These are phyloP conservation scores for Favolaschia claudopus DNA, from an alignment of 768 basidiomycete genomes.

Conservation along the genomic window DNA sequence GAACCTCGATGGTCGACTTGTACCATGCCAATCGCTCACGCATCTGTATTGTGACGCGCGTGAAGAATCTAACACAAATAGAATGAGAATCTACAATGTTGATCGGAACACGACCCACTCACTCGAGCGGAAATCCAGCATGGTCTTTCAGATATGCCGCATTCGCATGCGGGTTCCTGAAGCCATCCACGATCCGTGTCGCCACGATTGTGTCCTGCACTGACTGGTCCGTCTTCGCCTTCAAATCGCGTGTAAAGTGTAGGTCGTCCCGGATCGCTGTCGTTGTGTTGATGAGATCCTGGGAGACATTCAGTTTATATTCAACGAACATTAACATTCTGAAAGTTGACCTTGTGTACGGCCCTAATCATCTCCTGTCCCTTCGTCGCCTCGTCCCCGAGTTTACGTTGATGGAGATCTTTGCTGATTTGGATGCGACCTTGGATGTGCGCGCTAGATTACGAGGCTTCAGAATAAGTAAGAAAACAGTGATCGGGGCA, in stretches of 20 bases:
- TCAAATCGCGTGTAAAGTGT: conserved; percentile 72
- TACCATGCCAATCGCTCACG: conserved; percentile 77
- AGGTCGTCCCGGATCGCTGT: conserved; percentile 72
- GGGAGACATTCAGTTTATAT: not conserved
- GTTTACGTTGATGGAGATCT: conserved; percentile 76
- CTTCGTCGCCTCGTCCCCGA: conserved; percentile 77
- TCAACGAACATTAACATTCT: not conserved
- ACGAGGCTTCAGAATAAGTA: conserved; percentile 8
- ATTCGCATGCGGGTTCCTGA: conserved; percentile 76
- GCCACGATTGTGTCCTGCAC: conserved; percentile 84
- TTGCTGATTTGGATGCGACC: conserved; percentile 83
- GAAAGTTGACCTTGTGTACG: conserved; percentile 64
- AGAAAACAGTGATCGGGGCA: not conserved
- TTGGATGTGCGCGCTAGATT: conserved; percentile 69
- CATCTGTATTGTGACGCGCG: conserved; percentile 75
- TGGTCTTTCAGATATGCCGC: conserved; percentile 78
- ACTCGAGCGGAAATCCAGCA: conserved; percentile 86
- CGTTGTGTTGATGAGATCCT: conserved; percentile 74
- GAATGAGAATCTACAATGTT: not conserved
- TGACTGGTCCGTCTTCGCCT: conserved; percentile 76
- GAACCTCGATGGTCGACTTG: conserved; percentile 80
- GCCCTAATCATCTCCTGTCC: conserved; percentile 72
- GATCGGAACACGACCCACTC: conserved; percentile 31
- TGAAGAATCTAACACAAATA: conserved; percentile 64
- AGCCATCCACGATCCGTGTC: conserved; percentile 80